phyloP scores from a whole-genome alignment of 306 rosid species.

The Luffa acutangula region DNA sequence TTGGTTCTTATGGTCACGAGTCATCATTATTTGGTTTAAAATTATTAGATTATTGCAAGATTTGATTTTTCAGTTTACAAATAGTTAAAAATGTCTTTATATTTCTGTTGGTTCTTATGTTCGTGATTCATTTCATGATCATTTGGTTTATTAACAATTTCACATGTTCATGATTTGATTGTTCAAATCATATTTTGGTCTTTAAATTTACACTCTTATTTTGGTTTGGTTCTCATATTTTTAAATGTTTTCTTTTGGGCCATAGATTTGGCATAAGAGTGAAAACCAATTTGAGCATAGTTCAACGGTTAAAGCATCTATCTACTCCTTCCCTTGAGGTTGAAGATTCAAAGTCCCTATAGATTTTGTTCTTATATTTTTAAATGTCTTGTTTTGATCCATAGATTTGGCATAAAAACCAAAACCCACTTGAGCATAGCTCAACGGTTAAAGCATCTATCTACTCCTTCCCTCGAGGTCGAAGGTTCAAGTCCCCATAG shows the following conservation, averaged over 20 bases:
- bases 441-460: no score
- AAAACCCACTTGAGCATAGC: no score
- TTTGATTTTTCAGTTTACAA: neutral
- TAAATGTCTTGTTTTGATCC: no score
- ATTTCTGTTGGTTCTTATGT: neutral
- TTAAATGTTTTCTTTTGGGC: neutral
- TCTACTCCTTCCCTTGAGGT: no score
- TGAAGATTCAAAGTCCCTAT: no score
- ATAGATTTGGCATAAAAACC: no score
- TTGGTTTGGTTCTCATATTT: neutral
- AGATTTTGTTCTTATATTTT: no score
- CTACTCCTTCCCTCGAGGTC: no score
- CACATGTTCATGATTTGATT: neutral
- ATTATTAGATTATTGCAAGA: neutral
- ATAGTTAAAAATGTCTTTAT: neutral
- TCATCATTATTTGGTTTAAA: neutral
- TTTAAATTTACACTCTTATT: neutral
- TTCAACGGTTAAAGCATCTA: no score
- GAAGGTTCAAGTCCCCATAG: no score
- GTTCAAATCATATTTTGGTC: neutral
- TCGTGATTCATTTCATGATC: neutral
- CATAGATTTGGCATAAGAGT: neutral
- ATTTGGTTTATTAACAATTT: neutral
- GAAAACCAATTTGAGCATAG: neutral
- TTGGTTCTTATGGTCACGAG: neutral